Evolutionary conservation across 2,329 filamentous ascomycete species (phyloP), one percentile per base, ranked within the genome.

Genomic region (Ophiocordyceps camponoti-saundersi): DNA sequence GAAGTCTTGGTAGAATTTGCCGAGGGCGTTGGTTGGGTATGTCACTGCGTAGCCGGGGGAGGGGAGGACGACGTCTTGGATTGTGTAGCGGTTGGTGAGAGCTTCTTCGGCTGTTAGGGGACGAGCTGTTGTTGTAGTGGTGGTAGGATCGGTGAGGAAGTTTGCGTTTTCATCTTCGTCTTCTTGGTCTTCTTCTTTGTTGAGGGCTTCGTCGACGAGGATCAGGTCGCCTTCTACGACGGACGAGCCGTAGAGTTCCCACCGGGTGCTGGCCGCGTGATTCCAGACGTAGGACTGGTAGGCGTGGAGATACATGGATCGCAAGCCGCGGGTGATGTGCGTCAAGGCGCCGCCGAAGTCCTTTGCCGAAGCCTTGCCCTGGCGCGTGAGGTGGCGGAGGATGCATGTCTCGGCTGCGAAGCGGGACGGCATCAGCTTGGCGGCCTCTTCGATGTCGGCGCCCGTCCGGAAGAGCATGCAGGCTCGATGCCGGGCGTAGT

Each of bases 281-380:
- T 98, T 98, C 90, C 90, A 98, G 10, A 98, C 80, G 36, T 88
- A 76, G 6, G 85, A 94, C 62, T 98, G 92, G 64, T 95, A 96
- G 6, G 92, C 90, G 61, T 98, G 92, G 16, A 95, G 81, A 60
- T 96, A 98, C 84, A 98, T 95, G 49, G 87, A 77, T 42, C 88
- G 78, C 55, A 96, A 70, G 44, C 85, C 86, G 18, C 89, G 76
- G 22, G 83, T 84, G 51, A 98, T 89, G 47, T 75, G 73, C 58
- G 82, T 75, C 46, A 98, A 65, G 1, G 92, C 87, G 22, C 89
- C 89, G 49, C 85, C 73, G 60, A 78, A 92, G 63, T 98, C 90
- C 42, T 72, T 73, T 39, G 65, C 65, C 21, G 71, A 69, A 48
- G 64, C 57, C 26, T 52, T 58, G 42, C 66, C 64, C 47, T 68